Conservation (phyloP, 148 eudicot species). For the Amaranthus hypochondriacus region DNA sequence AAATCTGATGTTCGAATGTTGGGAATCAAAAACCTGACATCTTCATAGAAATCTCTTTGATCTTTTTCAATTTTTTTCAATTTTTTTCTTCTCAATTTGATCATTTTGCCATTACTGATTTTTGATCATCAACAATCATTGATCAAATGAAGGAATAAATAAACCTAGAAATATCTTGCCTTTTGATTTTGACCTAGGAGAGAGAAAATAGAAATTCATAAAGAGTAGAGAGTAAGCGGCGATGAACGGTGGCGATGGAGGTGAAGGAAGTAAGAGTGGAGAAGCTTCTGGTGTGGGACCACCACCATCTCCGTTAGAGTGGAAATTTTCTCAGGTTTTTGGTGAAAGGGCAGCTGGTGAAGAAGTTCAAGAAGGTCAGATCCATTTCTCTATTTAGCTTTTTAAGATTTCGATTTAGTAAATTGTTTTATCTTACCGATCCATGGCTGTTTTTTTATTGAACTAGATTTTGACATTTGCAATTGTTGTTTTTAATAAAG, state of each 20-base stretch:
- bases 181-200: conserved; percentile 22
- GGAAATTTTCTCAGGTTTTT: conserved; percentile 94
- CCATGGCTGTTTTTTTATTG: conserved; percentile 2
- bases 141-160: conserved; percentile 27
- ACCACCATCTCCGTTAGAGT: conserved; percentile 64
- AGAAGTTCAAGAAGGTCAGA: conserved; percentile 92
- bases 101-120: neutral
- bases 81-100: neutral
- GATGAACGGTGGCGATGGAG: conserved; percentile 60
- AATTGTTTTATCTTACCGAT: conserved; percentile 2
- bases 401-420: conserved; percentile 15
- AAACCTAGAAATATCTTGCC: conserved; percentile 7
- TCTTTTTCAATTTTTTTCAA: no score
- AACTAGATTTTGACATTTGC: no score
- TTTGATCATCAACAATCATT: neutral
- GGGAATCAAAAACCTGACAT: conserved; percentile 32
- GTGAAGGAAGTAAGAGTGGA: conserved; percentile 36
- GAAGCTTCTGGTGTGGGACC: conserved; percentile 38
- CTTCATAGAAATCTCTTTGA: conserved; percentile 15
- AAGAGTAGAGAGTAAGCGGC: conserved; percentile 4
- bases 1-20: conserved; percentile 36
- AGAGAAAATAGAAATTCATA: neutral
- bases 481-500: neutral
- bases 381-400: neutral
- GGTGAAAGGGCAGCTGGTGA: conserved; percentile 89